Evolutionary conservation across 2,329 filamentous ascomycete species (phyloP), one percentile per base, ranked within the genome.

Genomic region (Ceratocystis eucalypticola): DNA sequence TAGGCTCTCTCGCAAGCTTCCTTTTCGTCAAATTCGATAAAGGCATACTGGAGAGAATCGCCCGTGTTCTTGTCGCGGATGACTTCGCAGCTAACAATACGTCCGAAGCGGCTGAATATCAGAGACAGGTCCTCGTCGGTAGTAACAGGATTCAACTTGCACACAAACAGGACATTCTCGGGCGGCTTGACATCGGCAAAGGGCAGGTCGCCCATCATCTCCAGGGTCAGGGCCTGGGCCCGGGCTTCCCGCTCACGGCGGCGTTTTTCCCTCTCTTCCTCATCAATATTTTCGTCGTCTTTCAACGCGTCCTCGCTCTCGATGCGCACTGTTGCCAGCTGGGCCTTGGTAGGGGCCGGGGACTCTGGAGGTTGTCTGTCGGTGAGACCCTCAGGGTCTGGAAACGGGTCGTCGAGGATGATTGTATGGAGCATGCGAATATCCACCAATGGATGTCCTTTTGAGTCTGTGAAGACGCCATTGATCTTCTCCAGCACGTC

Each of bases 151-250:
- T 99, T 99, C 55, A 99, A 81, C 75, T 99, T 99, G 86, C 94
- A 99, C 55, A 99, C 92, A 74, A 99, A 99, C 1, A 99, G 81
- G 15, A 99, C 87, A 75, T 99, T 97, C 77, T 99, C 94, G 0
- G 94, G 94, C 3, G 94, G 94, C 72, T 93, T 95, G 71, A 99
- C 92, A 76, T 99, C 94, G 68, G 94, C 94, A 75, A 96, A 99
- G 3, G 94, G 94, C 67, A 99, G 79, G 74, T 99, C 94, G 55
- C 94, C 94, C 76, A 99, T 94, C 86, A 99, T 95, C 77, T 99
- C 94, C 61, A 99, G 81, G 1, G 93, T 97, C 72, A 99, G 78
- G 0, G 94, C 94, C 75, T 97, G 94, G 0, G 93, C 93, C 69
- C 92, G 85, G 5, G 94, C 94, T 75, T 99, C 94, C 33, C 91